A percentile compares a stretch with the other conserved stretches of the same genome.
Evolutionary conservation across 1,139 yeast genomes (phyloP).

Genomic region (Sugiyamaella xylanicola): DNA sequence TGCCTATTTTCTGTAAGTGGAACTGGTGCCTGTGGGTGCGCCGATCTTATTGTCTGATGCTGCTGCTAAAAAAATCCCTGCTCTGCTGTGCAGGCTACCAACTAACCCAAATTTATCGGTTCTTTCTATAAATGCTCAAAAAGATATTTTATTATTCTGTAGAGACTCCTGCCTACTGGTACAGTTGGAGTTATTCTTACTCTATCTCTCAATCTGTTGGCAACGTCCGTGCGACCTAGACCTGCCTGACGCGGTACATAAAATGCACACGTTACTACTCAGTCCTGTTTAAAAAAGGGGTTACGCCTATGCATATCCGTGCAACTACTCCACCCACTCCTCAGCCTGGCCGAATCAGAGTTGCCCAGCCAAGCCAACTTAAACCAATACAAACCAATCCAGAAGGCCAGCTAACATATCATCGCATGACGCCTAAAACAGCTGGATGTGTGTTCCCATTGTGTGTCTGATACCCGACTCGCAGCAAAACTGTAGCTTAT

Average conservation of each 20-base stretch:
- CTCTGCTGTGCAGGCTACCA: too few species aligned
- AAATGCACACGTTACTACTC: not conserved
- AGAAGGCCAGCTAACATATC: not conserved
- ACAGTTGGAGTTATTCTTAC: too few species aligned
- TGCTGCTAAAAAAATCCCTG: not conserved
- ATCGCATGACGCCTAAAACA: not conserved
- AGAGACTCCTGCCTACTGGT: too few species aligned
- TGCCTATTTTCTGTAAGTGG: not conserved
- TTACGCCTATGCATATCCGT: too few species aligned
- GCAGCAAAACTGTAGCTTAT: too few species aligned
- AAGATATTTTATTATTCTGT: too few species aligned
- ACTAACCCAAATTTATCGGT: too few species aligned
- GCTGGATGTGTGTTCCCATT: too few species aligned
- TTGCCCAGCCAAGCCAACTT: not conserved
- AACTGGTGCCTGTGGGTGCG: not conserved
- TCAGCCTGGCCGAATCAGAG: not conserved
- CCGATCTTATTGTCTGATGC: slow-evolving; percentile 1
- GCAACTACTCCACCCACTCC: not conserved
- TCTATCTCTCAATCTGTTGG: not conserved
- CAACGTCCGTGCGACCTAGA: not conserved
- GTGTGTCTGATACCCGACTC: too few species aligned
- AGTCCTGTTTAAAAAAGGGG: not conserved
- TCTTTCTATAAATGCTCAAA: too few species aligned
- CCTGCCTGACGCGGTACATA: not conserved
- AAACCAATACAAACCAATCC: not conserved